Conservation (phyloP, 768 basidiomycete genomes). For the Lactarius trivialis region DNA sequence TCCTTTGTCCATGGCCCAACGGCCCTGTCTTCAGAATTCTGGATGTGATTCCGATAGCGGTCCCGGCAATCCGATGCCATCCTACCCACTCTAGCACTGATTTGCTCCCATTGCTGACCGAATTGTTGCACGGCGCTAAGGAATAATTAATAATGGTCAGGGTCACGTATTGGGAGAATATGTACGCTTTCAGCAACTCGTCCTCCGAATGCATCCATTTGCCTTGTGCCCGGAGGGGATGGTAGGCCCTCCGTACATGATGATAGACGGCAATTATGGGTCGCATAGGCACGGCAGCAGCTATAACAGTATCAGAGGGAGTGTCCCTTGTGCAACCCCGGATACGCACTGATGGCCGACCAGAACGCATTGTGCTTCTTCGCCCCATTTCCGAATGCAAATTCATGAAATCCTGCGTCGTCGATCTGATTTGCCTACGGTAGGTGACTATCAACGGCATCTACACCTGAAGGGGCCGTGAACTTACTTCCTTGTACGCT, state of each 20-base stretch:
- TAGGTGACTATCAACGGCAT: conserved; percentile 11
- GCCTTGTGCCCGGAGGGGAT: conserved; percentile 66
- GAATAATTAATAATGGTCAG: neutral
- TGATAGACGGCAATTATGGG: conserved; percentile 84
- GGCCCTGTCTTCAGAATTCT: conserved; percentile 56
- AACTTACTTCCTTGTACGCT: conserved; percentile 49
- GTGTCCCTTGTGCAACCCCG: neutral
- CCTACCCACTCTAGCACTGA: conserved; percentile 62
- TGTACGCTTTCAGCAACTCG: conserved; percentile 52
- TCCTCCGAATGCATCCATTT: conserved; percentile 68
- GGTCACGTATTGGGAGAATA: conserved; percentile 8
- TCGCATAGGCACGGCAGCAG: conserved; percentile 62
- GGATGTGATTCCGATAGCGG: conserved; percentile 77
- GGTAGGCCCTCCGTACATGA: conserved; percentile 60
- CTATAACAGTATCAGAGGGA: conserved; percentile 32
- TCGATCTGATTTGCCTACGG: conserved; percentile 45
- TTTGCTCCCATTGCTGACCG: conserved; percentile 78
- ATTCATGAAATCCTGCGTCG: conserved; percentile 48
- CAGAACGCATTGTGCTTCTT: conserved; percentile 60
- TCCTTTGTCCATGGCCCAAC: conserved; percentile 69
- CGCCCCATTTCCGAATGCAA: conserved; percentile 64
- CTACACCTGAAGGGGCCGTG: neutral
- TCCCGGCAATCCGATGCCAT: conserved; percentile 80
- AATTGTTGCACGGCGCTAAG: conserved; percentile 59
- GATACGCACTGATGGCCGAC: conserved; percentile 65